Conservation (phyloP, 2,329 filamentous ascomycete genomes). For the Coniochaeta sp. region DNA sequence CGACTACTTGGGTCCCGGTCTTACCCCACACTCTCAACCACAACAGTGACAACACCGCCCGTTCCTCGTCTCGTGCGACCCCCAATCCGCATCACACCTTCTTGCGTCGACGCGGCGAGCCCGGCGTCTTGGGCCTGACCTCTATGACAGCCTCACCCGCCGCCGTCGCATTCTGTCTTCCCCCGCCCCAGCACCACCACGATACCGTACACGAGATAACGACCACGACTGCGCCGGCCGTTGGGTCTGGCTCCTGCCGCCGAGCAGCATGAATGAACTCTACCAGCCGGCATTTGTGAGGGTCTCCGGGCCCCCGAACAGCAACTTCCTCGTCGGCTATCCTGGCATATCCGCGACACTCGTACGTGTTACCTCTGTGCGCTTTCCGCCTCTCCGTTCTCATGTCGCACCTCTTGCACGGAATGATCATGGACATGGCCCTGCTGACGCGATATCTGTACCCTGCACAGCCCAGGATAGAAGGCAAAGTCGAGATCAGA, state of each 20-base stretch:
- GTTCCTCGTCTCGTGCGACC: conserved; percentile 8
- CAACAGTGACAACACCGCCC: conserved; percentile 6
- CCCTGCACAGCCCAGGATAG: conserved; percentile 72
- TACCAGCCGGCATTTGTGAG: conserved; percentile 56
- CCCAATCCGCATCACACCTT: conserved; percentile 1
- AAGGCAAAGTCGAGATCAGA: conserved; percentile 95
- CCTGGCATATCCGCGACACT: conserved; percentile 95
- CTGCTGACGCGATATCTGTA: conserved; percentile 7
- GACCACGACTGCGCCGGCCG: neutral
- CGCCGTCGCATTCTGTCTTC: neutral
- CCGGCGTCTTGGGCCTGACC: conserved; percentile 11
- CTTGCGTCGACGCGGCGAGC: conserved; percentile 15
- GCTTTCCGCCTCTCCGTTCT: neutral
- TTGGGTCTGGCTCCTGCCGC: neutral
- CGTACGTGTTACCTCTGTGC: conserved; percentile 54
- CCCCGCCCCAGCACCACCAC: neutral
- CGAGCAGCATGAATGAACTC: conserved; percentile 14
- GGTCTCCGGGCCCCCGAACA: conserved; percentile 95
- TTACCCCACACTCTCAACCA: neutral
- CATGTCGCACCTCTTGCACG: neutral
- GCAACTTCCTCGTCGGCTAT: conserved; percentile 93
- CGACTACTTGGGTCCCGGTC: neutral
- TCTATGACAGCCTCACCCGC: conserved; percentile 14
- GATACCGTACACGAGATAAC: neutral
- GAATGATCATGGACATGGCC: neutral